These are phyloP conservation scores for Botrytis squamosa DNA, from an alignment of 2,329 filamentous ascomycete genomes.

Conservation along the genomic window DNA sequence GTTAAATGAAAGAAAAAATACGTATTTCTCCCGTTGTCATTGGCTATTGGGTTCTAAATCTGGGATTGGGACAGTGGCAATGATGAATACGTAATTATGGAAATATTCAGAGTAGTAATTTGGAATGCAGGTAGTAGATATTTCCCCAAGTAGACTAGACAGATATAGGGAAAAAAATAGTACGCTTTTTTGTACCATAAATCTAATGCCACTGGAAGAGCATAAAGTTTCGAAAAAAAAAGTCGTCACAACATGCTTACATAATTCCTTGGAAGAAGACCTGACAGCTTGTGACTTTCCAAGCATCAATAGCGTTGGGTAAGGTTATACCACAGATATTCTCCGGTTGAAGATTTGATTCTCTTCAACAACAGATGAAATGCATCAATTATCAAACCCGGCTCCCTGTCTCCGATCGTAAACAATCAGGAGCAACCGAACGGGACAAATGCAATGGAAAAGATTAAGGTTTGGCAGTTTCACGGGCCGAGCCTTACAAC, in stretches of 20 bases:
- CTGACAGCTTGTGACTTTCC: background rate
- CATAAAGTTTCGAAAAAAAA: too few relatives aligned
- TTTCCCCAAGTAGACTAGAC: background rate
- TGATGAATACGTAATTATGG: background rate
- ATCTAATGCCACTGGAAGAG: background rate
- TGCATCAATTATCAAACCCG: background rate
- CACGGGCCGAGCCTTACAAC: slow-evolving; percentile 4
- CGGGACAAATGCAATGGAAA: background rate
- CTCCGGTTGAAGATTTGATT: background rate
- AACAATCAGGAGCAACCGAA: background rate
- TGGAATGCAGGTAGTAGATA: background rate
- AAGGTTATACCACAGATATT: background rate
- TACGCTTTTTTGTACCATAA: background rate
- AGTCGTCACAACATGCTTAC: background rate
- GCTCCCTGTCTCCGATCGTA: slow-evolving; percentile 1
- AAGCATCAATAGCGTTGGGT: background rate
- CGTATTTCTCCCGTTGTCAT: background rate
- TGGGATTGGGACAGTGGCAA: background rate
- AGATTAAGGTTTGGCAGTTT: background rate
- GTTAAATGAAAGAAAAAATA: background rate
- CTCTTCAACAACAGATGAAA: background rate
- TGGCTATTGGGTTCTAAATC: background rate
- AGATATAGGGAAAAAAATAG: background rate
- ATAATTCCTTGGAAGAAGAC: background rate
- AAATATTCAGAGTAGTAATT: background rate